Conservation (phyloP, 1,139 yeast genomes). For the Pichia sp. region DNA sequence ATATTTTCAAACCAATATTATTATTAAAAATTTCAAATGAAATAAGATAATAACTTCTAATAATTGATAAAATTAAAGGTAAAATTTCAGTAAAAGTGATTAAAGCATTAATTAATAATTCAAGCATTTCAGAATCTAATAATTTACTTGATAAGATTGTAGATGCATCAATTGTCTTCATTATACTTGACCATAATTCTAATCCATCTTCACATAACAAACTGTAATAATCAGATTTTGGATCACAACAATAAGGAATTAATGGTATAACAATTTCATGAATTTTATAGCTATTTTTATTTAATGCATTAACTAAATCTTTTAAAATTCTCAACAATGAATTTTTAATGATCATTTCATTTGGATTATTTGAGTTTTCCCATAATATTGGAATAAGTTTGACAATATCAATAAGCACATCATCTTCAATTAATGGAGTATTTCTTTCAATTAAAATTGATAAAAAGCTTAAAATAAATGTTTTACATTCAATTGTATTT, state of each 20-base stretch:
- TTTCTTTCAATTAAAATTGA: constrained; percentile 60
- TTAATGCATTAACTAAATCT: constrained; percentile 58
- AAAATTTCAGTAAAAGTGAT: constrained; percentile 71
- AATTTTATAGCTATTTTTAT: constrained; percentile 51
- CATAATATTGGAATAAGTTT: constrained; percentile 66
- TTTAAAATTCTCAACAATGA: constrained; percentile 65
- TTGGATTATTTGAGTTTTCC: constrained; percentile 48
- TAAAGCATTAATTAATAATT: constrained; percentile 44
- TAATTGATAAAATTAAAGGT: constrained; percentile 58
- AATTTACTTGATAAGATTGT: constrained; percentile 36
- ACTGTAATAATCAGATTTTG: constrained; percentile 51
- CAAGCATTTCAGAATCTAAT: constrained; percentile 34
- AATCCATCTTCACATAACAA: constrained; percentile 81
- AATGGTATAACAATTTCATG: constrained; percentile 65
- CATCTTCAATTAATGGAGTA: constrained; percentile 51
- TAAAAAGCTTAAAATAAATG: constrained; percentile 61
- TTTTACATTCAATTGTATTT: constrained; percentile 64
- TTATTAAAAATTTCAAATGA: constrained; percentile 44
- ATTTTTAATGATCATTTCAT: constrained; percentile 65
- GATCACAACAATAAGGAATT: constrained; percentile 58
- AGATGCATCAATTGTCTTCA: constrained; percentile 47
- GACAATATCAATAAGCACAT: constrained; percentile 48
- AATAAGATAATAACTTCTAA: constrained; percentile 66
- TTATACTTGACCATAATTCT: constrained; percentile 71
- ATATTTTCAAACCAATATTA: constrained; percentile 35